Percentiles rank a stretch among this genome's conserved stretches.
These are phyloP conservation scores for Takakia lepidozioides DNA, from an alignment of 225 moss, liverwort and hornwort species.

Conservation along the genomic window DNA sequence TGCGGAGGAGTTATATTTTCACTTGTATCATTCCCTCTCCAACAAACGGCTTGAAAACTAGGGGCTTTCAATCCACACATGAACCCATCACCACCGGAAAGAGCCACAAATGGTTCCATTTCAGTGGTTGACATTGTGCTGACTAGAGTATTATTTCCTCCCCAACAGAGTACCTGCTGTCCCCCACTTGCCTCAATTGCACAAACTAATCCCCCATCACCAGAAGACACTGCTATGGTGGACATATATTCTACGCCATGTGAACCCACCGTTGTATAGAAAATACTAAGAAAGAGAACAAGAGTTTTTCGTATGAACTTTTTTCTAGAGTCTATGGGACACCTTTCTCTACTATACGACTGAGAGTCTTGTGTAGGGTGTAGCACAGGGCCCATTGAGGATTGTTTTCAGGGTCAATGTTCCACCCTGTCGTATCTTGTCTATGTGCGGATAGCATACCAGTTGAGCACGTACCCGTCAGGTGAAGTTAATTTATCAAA, in stretches of 20 bases:
- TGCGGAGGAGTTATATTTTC: constrained; percentile 18
- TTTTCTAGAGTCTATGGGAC: too few species aligned
- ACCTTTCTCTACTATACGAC: too few species aligned
- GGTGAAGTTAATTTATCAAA: too few species aligned
- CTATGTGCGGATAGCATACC: too few species aligned
- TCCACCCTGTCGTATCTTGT: too few species aligned
- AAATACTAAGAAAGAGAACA: too few species aligned
- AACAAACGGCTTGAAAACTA: constrained; percentile 26
- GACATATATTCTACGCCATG: constrained; percentile 38
- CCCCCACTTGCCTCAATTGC: constrained; percentile 58
- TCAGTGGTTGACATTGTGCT: constrained; percentile 26
- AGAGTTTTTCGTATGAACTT: too few species aligned
- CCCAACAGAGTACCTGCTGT: constrained; percentile 51
- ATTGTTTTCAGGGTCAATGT: too few species aligned
- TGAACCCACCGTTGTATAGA: background rate
- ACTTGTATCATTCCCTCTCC: constrained; percentile 34
- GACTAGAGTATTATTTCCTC: constrained; percentile 19
- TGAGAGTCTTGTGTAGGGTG: too few species aligned
- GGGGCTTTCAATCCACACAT: constrained; percentile 41
- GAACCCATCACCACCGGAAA: constrained; percentile 41
- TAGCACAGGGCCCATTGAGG: too few species aligned
- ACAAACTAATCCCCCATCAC: constrained; percentile 30
- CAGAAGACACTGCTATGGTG: constrained; percentile 55
- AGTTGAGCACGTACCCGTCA: too few species aligned
- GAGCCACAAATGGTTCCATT: constrained; percentile 23